Evolutionary conservation across 805 yeast species (phyloP), one percentile per base, ranked within the genome.

Genomic region (Yamadazyma scolyti): DNA sequence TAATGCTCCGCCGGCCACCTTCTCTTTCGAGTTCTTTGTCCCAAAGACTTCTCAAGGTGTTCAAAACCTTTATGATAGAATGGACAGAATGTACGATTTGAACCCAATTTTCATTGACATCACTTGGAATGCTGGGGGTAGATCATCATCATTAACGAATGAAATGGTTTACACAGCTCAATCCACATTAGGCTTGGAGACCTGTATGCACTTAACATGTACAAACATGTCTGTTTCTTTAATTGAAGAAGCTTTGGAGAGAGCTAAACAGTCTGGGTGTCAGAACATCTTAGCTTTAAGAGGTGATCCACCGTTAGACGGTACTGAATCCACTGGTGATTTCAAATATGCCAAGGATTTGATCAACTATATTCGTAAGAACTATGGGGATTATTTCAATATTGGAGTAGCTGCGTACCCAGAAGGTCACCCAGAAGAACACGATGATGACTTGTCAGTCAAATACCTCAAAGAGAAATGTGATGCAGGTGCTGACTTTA

Each of bases 101-200:
- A 80, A 79, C 42, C 98, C 98, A 2, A 77, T 84, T 42, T 93
- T 93, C 58, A 79, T 93, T 37, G 98, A 93, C 54, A 84, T 93
- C 42, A 93, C 98, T 1, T 93, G 98, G 98, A 90, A 90, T 51
- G 98, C 98, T 3, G 98, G 98, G 23, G 97, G 97, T 5, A 72
- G 94, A 28, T 61, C 82, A 29, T 79, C 94, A 5, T 77, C 78
- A 25, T 64, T 88, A 42, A 88, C 98, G 15, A 82, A 88, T 20
- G 97, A 93, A 44, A 81, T 93, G 75, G 94, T 93, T 4, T 75
- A 87, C 45, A 87, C 95, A 3, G 77, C 97, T 1, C 95, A 89
- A 46, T 79, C 89, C 2, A 89, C 87, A 3, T 67, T 89, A 33
- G 97, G 97, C 6, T 66, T 90, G 39, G 97, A 90, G 50, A 90